Base-by-base conservation (phyloP, 345 rosid genomes). In the Camelina hispida region DNA sequence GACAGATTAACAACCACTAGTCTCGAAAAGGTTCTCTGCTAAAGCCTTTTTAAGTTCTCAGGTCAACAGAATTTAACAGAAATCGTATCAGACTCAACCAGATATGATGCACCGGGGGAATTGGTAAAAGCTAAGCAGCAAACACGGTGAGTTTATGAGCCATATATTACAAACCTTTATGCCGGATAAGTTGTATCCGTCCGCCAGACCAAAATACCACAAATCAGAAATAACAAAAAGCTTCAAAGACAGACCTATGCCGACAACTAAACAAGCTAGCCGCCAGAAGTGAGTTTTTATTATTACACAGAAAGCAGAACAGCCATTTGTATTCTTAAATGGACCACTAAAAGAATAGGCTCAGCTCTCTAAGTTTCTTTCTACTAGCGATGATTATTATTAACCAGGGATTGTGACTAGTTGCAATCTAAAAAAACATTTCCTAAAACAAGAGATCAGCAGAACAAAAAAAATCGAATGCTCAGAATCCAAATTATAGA, bases 291-390 rank as follows among this genome's bases (percentile, higher is more conserved):
- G 68, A 50, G 62, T 14, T 22, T 42, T 1, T 34, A 28, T n/a
- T 7, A 1, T 34, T 13, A 28, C 40, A 28, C 15, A 58, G 68
- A 58, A 56, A 57, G 6, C 16, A 48, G 18, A 47, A 35, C 1
- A 46, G n/a, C 20, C 59, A 54, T 44, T 55, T 53, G 64, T 64
- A 62, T 1, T 20, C 61, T 15, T 5, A 47, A 54, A 30, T 59
- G 68, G n/a, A 75, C 73, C 68, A 67, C 79, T 28, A 28, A 38
- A 14, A 65, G 16, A 56, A 23, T n/a, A 66, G 66, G 67, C 67
- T 74, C 78, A 74, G 78, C 66, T 75, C 79, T 55, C 73, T 38
- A 75, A 50, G 47, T 67, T 51, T 28, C n/a, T n/a, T 25, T 25
- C 23, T 50, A 22, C 17, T 47, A 32, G 13, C 65, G 18, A 46